Conservation (phyloP, 139 green algal genomes). For the Microglena sp. region DNA sequence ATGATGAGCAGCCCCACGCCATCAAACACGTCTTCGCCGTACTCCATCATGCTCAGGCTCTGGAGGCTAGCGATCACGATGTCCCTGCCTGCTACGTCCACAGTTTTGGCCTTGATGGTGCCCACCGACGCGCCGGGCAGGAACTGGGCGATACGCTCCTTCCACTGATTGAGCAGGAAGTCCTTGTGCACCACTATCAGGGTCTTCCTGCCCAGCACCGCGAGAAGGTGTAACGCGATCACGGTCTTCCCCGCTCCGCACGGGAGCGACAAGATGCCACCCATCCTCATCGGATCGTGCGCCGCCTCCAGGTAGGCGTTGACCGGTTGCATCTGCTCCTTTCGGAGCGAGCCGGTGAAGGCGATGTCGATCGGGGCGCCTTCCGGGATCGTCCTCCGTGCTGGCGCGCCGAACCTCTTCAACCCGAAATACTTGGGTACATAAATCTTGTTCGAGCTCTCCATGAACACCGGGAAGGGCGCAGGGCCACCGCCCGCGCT, state of each 20-base stretch:
- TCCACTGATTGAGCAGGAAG: constrained; percentile 19
- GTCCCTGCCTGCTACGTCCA: constrained; percentile 14
- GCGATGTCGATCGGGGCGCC: neutral
- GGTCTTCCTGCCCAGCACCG: neutral
- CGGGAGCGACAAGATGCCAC: constrained; percentile 15
- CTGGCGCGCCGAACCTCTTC: constrained; percentile 4
- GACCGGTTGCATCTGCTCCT: constrained; percentile 8
- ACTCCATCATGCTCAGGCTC: constrained; percentile 14
- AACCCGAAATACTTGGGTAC: constrained; percentile 10
- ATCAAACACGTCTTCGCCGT: neutral
- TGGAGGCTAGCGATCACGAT: constrained; percentile 18
- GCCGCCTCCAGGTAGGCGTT: constrained; percentile 9
- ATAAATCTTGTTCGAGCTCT: constrained; percentile 1
- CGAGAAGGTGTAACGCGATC: constrained; percentile 8
- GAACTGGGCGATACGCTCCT: constrained; percentile 19
- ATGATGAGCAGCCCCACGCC: constrained; percentile 14
- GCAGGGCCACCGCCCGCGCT: neutral
- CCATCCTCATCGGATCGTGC: constrained; percentile 7
- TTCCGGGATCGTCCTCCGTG: neutral
- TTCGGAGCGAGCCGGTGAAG: constrained; percentile 8
- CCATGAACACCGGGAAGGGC: neutral
- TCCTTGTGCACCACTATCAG: constrained; percentile 27
- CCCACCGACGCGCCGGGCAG: constrained; percentile 4
- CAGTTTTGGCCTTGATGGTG: constrained; percentile 8
- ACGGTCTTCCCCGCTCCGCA: constrained; percentile 20